A percentile compares a stretch with the other conserved stretches of the same genome.
Evolutionary conservation across 441 rosid species (phyloP).

Genomic region (Sinapis alba): DNA sequence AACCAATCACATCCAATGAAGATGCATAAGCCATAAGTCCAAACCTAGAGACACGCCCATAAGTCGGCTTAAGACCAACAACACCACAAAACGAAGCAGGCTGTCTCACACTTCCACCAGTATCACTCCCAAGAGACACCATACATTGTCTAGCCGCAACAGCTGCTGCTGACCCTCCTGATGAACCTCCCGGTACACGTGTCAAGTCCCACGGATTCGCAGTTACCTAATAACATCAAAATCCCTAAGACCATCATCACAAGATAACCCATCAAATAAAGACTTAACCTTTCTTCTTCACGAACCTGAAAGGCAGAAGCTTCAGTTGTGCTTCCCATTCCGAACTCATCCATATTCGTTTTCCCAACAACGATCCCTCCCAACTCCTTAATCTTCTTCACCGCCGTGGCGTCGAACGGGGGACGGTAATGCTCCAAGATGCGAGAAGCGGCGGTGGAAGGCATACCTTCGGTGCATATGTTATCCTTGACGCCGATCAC

Average conservation of each 20-base stretch:
- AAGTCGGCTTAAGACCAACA: conserved; percentile 91
- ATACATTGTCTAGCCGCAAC: conserved; percentile 38
- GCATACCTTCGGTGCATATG: conserved; percentile 88
- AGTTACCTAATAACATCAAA: conserved; percentile 67
- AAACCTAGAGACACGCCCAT: conserved; percentile 92
- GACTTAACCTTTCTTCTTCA: background rate
- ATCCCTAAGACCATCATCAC: conserved; percentile 47
- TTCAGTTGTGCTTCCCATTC: conserved; percentile 97
- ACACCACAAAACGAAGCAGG: conserved; percentile 97
- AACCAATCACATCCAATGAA: conserved; percentile 90
- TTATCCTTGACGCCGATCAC: conserved; percentile 84
- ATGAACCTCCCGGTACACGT: conserved; percentile 47
- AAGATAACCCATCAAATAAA: background rate
- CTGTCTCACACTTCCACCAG: conserved; percentile 97
- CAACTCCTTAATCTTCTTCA: conserved; percentile 61
- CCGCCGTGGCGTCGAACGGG: conserved; percentile 82
- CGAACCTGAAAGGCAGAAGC: conserved; percentile 83
- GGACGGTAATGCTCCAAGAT: conserved; percentile 71
- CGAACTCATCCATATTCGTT: conserved; percentile 95
- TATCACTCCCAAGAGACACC: conserved; percentile 70
- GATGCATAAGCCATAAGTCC: conserved; percentile 98
- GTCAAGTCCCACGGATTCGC: conserved; percentile 90
- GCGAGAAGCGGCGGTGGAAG: conserved; percentile 85
- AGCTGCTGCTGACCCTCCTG: background rate
- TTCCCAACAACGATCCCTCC: conserved; percentile 88